These are phyloP conservation scores for Leccinum longicurvipes DNA, from an alignment of 768 basidiomycete species.

Conservation along the genomic window DNA sequence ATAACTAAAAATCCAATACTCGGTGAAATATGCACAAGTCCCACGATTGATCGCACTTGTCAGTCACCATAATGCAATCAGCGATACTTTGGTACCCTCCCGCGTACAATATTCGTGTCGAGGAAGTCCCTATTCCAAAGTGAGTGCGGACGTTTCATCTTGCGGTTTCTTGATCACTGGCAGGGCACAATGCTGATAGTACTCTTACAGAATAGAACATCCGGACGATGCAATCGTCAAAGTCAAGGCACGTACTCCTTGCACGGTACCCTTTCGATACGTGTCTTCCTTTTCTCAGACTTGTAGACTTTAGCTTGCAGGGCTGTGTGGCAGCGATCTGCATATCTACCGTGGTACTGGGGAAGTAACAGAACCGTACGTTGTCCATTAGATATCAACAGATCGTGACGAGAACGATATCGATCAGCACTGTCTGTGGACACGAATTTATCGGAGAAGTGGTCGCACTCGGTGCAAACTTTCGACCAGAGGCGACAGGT, in stretches of 20 bases:
- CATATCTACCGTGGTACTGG: conserved; percentile 71
- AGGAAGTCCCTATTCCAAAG: conserved; percentile 54
- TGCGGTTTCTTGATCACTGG: background rate
- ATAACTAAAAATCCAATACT: no score
- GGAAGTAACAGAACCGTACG: conserved; percentile 51
- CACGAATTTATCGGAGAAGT: conserved; percentile 80
- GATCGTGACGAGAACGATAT: background rate
- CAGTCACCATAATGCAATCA: conserved; percentile 15
- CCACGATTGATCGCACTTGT: background rate
- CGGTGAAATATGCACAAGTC: no score
- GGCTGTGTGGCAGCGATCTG: conserved; percentile 71
- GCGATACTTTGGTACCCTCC: conserved; percentile 63
- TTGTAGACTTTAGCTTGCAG: conserved; percentile 47
- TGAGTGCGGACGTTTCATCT: conserved; percentile 30
- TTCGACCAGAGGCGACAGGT: conserved; percentile 39
- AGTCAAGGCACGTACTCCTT: conserved; percentile 58
- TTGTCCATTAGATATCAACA: background rate
- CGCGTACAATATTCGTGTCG: conserved; percentile 68
- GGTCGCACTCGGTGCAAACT: conserved; percentile 61
- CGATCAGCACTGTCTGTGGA: conserved; percentile 57
- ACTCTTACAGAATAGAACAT: conserved; percentile 52
- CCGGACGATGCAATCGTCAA: conserved; percentile 79
- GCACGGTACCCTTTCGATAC: background rate
- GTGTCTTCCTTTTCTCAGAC: background rate
- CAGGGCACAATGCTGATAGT: background rate